Conservation (phyloP, 148 eudicot species). For the Silene uniflora region DNA sequence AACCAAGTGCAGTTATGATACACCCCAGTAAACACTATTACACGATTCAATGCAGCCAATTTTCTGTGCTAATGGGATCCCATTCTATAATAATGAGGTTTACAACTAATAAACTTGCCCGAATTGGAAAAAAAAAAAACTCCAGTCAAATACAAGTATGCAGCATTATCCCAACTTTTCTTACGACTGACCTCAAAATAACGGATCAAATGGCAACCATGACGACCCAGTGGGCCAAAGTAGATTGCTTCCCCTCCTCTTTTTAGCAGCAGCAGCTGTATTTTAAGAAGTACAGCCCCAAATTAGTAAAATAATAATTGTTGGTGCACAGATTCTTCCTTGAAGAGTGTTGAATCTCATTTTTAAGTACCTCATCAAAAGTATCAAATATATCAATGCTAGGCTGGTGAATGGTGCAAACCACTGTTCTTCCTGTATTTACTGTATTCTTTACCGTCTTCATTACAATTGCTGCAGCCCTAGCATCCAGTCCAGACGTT, state of each 20-base stretch:
- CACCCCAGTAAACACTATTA: no score
- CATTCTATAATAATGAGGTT: no score
- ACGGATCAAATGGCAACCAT: constrained; percentile 24
- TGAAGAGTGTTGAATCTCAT: background rate
- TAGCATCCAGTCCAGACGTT: constrained; percentile 39
- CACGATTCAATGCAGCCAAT: no score
- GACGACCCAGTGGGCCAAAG: constrained; percentile 33
- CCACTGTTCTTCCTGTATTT: constrained; percentile 36
- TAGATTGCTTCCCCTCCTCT: constrained; percentile 35
- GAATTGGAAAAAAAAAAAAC: no score
- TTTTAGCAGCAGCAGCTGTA: constrained; percentile 36
- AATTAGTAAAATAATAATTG: background rate
- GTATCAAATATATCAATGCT: constrained; percentile 41
- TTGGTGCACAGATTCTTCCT: background rate
- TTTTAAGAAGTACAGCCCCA: background rate
- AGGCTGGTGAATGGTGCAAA: constrained; percentile 40
- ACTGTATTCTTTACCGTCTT: constrained; percentile 34
- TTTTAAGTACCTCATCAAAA: constrained; percentile 32
- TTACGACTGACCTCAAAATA: constrained; percentile 34
- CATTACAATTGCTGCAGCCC: constrained; percentile 44
- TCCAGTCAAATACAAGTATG: no score
- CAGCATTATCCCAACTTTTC: no score
- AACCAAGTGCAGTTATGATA: no score
- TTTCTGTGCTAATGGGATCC: no score
- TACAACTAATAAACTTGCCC: no score